Evolutionary conservation across 2,329 filamentous ascomycete genomes (phyloP).

Genomic region (Neophaeococcomyces mojaviensis): DNA sequence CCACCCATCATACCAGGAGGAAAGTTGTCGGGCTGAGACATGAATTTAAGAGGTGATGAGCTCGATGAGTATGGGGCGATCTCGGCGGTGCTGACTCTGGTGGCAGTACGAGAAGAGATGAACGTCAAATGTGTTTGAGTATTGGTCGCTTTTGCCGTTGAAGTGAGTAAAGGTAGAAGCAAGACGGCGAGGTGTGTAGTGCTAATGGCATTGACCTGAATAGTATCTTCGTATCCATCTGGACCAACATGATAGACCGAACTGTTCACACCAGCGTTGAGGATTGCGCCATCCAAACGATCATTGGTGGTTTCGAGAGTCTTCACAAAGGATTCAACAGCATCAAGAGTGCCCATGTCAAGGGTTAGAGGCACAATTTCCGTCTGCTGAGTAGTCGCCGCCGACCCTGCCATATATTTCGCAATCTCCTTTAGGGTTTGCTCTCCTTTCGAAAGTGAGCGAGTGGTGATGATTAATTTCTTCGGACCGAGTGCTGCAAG

Average conservation of each 20-base stretch:
- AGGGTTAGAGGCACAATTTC: slow-evolving; percentile 39
- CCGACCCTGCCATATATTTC: slow-evolving; percentile 12
- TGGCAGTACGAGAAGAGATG: slow-evolving; percentile 37
- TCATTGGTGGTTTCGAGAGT: slow-evolving; percentile 8
- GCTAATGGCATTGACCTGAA: slow-evolving; percentile 54
- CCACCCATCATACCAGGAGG: slow-evolving; percentile 16
- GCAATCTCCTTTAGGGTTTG: slow-evolving; percentile 34
- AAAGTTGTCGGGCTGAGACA: slow-evolving; percentile 28
- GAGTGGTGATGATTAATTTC: slow-evolving; percentile 40
- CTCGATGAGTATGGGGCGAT: slow-evolving; percentile 25
- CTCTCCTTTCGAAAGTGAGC: slow-evolving; percentile 37
- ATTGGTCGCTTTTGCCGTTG: slow-evolving; percentile 25
- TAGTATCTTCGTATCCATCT: slow-evolving; percentile 44
- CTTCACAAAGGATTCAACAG: slow-evolving; percentile 38
- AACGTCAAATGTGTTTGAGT: slow-evolving; percentile 35
- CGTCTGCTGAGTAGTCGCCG: slow-evolving; percentile 24
- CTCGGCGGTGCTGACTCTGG: slow-evolving; percentile 26
- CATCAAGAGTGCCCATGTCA: slow-evolving; percentile 40
- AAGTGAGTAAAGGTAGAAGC: slow-evolving; percentile 41
- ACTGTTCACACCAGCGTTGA: slow-evolving; percentile 41
- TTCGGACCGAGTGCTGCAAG: slow-evolving; percentile 36
- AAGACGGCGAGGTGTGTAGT: slow-evolving; percentile 48
- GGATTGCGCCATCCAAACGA: slow-evolving; percentile 37
- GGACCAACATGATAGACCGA: slow-evolving; percentile 29
- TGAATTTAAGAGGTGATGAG: slow-evolving; percentile 27